A percentile compares a stretch with the other conserved stretches of the same genome.
phyloP scores from a whole-genome alignment of 176 grass and related monocot species.

The Oryza nivara region DNA sequence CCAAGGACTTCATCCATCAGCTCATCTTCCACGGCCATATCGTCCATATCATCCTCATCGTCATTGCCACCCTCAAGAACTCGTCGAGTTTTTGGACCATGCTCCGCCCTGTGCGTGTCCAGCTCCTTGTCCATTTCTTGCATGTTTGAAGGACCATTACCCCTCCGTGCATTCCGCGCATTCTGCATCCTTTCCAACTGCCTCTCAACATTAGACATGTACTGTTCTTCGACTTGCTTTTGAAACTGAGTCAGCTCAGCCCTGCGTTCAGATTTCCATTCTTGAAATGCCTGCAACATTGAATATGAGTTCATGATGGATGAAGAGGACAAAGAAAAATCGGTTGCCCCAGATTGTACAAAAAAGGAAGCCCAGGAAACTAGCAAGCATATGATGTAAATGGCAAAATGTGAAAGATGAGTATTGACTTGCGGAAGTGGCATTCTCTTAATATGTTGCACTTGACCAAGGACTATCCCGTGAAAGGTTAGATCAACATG shows the following conservation, averaged over 20 bases:
- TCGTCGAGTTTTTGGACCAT: conserved; percentile 80
- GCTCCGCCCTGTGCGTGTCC: conserved; percentile 84
- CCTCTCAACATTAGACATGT: conserved; percentile 76
- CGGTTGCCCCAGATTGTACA: not conserved
- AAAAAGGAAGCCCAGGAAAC: not conserved
- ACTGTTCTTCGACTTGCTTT: conserved; percentile 86
- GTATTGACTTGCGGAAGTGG: not conserved
- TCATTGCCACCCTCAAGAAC: conserved; percentile 63
- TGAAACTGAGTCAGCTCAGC: conserved; percentile 76
- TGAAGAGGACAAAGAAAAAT: conserved; percentile 7
- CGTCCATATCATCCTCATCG: conserved; percentile 84
- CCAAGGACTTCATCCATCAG: conserved; percentile 91
- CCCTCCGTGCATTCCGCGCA: conserved; percentile 61
- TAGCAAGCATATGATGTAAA: not conserved
- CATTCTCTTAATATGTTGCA: not conserved
- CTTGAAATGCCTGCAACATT: conserved; percentile 59
- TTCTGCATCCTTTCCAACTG: conserved; percentile 88
- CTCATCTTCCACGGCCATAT: conserved; percentile 77
- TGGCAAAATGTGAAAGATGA: not conserved
- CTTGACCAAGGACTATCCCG: not conserved
- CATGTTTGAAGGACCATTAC: conserved; percentile 58
- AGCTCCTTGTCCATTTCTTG: conserved; percentile 98
- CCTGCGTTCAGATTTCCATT: conserved; percentile 80
- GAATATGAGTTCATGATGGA: not conserved
- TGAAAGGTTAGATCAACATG: not conserved